phyloP scores from a whole-genome alignment of 139 green algal genomes.

The Micractinium sp. region DNA sequence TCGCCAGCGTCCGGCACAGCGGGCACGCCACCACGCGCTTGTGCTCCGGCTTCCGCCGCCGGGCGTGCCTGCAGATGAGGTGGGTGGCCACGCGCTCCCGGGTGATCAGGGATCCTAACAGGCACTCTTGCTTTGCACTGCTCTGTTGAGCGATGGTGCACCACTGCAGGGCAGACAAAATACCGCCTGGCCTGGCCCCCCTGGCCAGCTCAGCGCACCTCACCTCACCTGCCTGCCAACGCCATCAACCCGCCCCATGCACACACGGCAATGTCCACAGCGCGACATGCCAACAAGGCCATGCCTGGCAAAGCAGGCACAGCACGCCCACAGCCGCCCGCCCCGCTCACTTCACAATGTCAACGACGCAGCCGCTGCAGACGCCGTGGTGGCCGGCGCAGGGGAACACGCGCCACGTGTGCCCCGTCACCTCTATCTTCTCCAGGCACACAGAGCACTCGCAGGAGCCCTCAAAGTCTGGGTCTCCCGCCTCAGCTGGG shows the following conservation, averaged over 20 bases:
- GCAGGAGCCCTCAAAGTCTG: neutral
- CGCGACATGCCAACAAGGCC: too few relatives aligned
- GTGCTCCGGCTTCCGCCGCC: neutral
- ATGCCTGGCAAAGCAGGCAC: too few relatives aligned
- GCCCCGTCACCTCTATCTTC: neutral
- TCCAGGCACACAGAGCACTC: conserved; percentile 48
- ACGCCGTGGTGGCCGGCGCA: conserved; percentile 27
- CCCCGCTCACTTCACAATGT: conserved; percentile 28
- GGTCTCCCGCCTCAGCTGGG: neutral
- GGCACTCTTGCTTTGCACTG: neutral
- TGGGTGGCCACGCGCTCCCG: neutral
- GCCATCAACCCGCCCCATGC: too few relatives aligned
- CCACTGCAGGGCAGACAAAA: too few relatives aligned
- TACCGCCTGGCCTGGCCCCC: too few relatives aligned
- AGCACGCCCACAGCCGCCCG: neutral
- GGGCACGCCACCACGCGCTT: conserved; percentile 13
- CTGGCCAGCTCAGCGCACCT: too few relatives aligned
- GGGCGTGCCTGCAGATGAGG: neutral
- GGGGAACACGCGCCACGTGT: conserved; percentile 32
- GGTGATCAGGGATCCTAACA: neutral
- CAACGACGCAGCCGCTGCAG: conserved; percentile 18
- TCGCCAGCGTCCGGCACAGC: conserved; percentile 17
- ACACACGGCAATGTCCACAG: too few relatives aligned
- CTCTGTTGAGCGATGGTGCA: too few relatives aligned
- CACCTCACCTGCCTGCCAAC: too few relatives aligned